phyloP scores from a whole-genome alignment of 139 green algal species.

The Zygnema cylindricum region DNA sequence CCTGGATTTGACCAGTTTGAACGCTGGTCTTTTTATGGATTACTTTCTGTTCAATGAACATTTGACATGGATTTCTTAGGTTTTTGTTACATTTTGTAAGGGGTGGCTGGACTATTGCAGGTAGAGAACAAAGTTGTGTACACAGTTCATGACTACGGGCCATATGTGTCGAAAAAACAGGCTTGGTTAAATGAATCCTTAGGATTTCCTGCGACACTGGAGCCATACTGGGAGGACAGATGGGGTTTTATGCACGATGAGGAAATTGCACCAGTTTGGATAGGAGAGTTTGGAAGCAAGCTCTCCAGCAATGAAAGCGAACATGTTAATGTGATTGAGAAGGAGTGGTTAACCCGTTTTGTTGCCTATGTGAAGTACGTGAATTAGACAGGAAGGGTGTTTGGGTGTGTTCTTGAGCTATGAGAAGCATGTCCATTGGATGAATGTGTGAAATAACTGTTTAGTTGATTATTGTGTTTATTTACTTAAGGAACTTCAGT shows the following conservation, averaged over 20 bases:
- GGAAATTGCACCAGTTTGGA: conserved; percentile 37
- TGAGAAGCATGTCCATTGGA: too few species aligned
- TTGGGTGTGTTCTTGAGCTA: background rate
- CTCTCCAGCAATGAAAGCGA: background rate
- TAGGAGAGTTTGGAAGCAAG: conserved; percentile 36
- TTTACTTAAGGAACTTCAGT: too few species aligned
- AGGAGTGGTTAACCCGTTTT: background rate
- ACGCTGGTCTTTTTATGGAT: too few species aligned
- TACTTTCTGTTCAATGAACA: too few species aligned
- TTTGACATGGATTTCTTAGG: too few species aligned
- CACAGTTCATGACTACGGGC: conserved; percentile 42
- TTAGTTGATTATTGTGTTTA: too few species aligned
- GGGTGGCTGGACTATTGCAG: too few species aligned
- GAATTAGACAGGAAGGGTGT: background rate
- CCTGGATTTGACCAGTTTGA: too few species aligned
- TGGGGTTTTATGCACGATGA: conserved; percentile 29
- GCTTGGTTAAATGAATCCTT: conserved; percentile 16
- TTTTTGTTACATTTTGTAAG: too few species aligned
- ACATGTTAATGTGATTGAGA: background rate
- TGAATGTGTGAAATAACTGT: too few species aligned
- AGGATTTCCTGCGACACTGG: conserved; percentile 23
- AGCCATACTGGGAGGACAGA: conserved; percentile 1
- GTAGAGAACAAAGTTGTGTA: conserved; percentile 43
- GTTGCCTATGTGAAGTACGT: background rate
- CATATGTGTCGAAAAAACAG: background rate